Evolutionary conservation across 1,284 basidiomycete genomes (phyloP), one percentile per base, ranked within the genome.

Genomic region (Mycocalia duriaeana): DNA sequence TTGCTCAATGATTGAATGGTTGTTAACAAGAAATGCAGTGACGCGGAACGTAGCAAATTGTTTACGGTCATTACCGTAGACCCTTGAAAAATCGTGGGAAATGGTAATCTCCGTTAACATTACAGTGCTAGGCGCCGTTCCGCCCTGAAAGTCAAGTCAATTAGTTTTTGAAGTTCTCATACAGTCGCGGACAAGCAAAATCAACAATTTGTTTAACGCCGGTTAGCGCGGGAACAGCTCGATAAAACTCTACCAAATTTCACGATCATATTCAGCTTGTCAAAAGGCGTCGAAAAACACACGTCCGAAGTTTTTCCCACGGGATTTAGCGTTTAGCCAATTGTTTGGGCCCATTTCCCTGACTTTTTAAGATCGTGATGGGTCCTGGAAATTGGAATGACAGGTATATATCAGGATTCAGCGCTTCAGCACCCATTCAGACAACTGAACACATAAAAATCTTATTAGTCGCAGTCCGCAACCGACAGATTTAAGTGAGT

Each of bases 301-400:
- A 44, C 35, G 46, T 60, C 53, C 50, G 42, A 54, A 49, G 48
- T 61, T 60, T 61, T 62, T 62, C 59, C 59, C 57, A 59, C 45
- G 46, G 45, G 40, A 42, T 52, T 53, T 59, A 49, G 37, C 50
- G n/a, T 38, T 18, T 24, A 47, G 55, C 55, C 55, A 55, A 48
- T 49, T 55, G 61, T 61, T 56, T 42, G 31, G 9, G 22, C 28
- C 34, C 20, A 40, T 42, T 22, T 47, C 22, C 20, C 28, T 13
- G 31, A 8, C 5, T 34, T 34, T 34, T 14, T 34, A 5, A 16
- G 31, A 16, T 34, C 5, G 13, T 34, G 31, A 34, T 3, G 4
- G 31, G 5, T 13, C 31, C 31, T 13, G 31, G 16, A 34, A 34
- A n/a, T n/a, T n/a, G n/a, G n/a, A n/a, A n/a, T 34, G 31, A 16